Evolutionary conservation across 495 filamentous ascomycete species (phyloP).

Genomic region (Aspergillus conjunctus): DNA sequence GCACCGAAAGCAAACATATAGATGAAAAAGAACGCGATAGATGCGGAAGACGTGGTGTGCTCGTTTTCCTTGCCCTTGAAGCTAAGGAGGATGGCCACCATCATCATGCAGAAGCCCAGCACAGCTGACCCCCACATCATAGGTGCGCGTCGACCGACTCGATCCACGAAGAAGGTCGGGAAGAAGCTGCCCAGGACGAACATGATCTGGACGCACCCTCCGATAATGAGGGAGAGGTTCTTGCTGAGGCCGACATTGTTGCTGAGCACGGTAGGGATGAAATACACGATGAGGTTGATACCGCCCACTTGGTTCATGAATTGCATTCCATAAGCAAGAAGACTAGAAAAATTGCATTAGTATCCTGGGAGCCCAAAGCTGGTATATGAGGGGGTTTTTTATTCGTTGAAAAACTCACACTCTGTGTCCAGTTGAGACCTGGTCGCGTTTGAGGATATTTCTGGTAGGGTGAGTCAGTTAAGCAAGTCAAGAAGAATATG

Average conservation of each 20-base stretch:
- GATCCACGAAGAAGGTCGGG: conserved; percentile 46
- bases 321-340: conserved; percentile 55
- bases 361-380: neutral
- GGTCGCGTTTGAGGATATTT: conserved; percentile 51
- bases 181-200: conserved; percentile 47
- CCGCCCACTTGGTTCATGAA: conserved; percentile 54
- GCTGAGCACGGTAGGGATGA: conserved; percentile 43
- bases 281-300: conserved; percentile 54
- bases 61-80: conserved; percentile 33
- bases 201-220: conserved; percentile 51
- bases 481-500: neutral
- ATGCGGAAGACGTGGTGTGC: conserved; percentile 38
- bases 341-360: conserved; percentile 11
- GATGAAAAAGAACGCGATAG: conserved; percentile 50
- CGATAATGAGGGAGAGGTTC: conserved; percentile 50
- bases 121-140: conserved; percentile 60
- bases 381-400: too few species aligned
- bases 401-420: conserved; percentile 27
- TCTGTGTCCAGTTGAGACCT: conserved; percentile 55
- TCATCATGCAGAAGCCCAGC: conserved; percentile 52
- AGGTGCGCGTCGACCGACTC: conserved; percentile 58
- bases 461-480: conserved; percentile 34
- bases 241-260: conserved; percentile 52
- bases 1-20: conserved; percentile 54
- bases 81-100: conserved; percentile 53